A percentile compares a stretch with the other conserved stretches of the same genome.
Evolutionary conservation across 495 filamentous ascomycete species (phyloP).

Genomic region (Neurospora sublineolata): DNA sequence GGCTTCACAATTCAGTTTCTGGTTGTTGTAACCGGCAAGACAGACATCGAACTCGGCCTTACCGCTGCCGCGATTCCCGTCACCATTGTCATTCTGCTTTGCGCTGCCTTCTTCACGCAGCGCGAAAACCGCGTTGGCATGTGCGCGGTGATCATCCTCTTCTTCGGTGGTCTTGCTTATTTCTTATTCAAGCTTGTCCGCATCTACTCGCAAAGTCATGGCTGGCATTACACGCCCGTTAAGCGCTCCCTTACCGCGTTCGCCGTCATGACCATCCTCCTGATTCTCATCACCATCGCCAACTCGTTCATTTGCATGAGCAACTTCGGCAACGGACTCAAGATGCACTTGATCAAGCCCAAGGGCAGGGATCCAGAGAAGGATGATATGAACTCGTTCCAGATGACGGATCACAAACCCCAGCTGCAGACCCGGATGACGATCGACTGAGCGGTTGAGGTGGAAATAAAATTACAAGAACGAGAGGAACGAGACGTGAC

Average conservation of each 20-base stretch:
- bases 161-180: conserved; percentile 84
- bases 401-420: conserved; percentile 45
- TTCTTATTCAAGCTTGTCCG: conserved; percentile 97
- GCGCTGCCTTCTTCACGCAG: conserved; percentile 73
- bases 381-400: conserved; percentile 58
- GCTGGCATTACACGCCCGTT: conserved; percentile 55
- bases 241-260: conserved; percentile 78
- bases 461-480: neutral
- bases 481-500: neutral
- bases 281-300: conserved; percentile 81
- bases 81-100: conserved; percentile 75
- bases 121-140: conserved; percentile 73
- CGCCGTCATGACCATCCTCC: conserved; percentile 77
- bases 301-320: conserved; percentile 75
- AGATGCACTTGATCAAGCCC: conserved; percentile 65
- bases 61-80: conserved; percentile 83
- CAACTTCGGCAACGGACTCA: conserved; percentile 88
- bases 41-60: conserved; percentile 65
- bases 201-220: conserved; percentile 62
- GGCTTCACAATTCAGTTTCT: conserved; percentile 97
- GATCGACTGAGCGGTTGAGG: conserved; percentile 53
- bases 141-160: conserved; percentile 65
- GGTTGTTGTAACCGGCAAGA: conserved; percentile 66
- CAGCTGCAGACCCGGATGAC: conserved; percentile 69
- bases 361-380: conserved; percentile 58